Evolutionary conservation across 805 yeast species (phyloP).

Genomic region (Metschnikowia dekortorum): DNA sequence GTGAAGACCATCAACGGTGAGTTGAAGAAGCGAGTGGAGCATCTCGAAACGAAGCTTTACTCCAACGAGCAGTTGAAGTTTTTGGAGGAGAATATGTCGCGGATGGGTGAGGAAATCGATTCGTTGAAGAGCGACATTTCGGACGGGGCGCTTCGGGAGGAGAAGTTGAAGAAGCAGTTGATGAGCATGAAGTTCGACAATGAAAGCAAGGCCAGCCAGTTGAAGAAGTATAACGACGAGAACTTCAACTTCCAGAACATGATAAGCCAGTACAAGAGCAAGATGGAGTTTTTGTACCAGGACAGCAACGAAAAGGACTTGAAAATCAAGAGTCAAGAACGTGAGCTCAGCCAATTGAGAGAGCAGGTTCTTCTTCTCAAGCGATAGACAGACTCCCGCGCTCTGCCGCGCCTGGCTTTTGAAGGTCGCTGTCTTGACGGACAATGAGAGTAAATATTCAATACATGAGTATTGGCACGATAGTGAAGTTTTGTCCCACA

Average conservation of each 20-base stretch:
- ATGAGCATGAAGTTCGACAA: constrained; percentile 51
- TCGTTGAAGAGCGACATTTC: constrained; percentile 44
- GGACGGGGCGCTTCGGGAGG: constrained; percentile 49
- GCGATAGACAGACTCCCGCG: neutral
- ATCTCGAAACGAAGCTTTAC: constrained; percentile 45
- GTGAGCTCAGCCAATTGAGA: constrained; percentile 54
- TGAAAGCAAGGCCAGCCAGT: constrained; percentile 47
- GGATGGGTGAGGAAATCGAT: constrained; percentile 49
- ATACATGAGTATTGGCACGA: too few species aligned
- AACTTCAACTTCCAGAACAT: constrained; percentile 52
- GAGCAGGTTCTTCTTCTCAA: constrained; percentile 36
- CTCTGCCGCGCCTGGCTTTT: neutral
- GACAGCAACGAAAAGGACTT: constrained; percentile 42
- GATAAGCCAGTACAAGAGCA: constrained; percentile 37
- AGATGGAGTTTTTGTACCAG: constrained; percentile 35
- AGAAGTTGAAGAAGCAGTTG: constrained; percentile 48
- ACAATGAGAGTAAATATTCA: too few species aligned
- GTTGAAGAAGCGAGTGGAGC: constrained; percentile 41
- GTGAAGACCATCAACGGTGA: constrained; percentile 52
- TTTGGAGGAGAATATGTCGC: constrained; percentile 56
- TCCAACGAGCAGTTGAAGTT: constrained; percentile 52
- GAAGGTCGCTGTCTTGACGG: too few species aligned
- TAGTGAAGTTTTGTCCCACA: too few species aligned
- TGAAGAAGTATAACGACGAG: constrained; percentile 54
- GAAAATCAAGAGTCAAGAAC: constrained; percentile 43